Evolutionary conservation across 2,329 filamentous ascomycete species (phyloP), one percentile per base, ranked within the genome.

Genomic region (Gaeumannomyces tritici): DNA sequence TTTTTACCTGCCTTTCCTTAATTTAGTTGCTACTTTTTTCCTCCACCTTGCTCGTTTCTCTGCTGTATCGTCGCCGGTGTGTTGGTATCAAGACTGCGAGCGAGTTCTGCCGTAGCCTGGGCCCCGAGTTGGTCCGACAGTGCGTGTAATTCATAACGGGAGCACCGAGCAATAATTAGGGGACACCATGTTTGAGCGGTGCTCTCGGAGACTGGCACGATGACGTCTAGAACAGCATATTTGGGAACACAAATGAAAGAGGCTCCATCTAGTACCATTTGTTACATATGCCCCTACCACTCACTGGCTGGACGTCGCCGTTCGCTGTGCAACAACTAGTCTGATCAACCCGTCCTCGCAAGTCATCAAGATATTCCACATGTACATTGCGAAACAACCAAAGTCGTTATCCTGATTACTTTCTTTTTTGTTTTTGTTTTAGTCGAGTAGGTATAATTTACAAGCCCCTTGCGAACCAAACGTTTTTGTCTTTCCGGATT

Each of bases 401-500:
- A 24, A n/a, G 7, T 3, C 21, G 21, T 51, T 51, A 18, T 58
- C 27, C 18, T 58, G 29, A 58, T 58, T 58, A 58, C 56, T 58
- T 35, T 24, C 13, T 27, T 27, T 58, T 58, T 29, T 28, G 12
- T 58, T n/a, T 58, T 58, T 15, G 24, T 57, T 57, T 31, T 31
- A 31, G 12, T 33, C 31, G 42, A n/a, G 56, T 58, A 58, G 56
- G 27, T 58, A 27, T 58, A 35, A 21, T 35, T 58, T 58, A 58
- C 56, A 58, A 58, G 35, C 28, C 35, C 28, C 29, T 29, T 15
- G 56, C 27, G 28, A 58, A 33, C 56, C 56, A 33, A 56, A 58
- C 28, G 15, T 58, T 58, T 58, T 58, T 35, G 56, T 58, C 56
- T 58, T 58, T 58, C 56, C 56, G 27, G 29, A 58, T 51, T n/a